Evolutionary conservation across 441 rosid species (phyloP).

Genomic region (Arabidopsis hybrid): DNA sequence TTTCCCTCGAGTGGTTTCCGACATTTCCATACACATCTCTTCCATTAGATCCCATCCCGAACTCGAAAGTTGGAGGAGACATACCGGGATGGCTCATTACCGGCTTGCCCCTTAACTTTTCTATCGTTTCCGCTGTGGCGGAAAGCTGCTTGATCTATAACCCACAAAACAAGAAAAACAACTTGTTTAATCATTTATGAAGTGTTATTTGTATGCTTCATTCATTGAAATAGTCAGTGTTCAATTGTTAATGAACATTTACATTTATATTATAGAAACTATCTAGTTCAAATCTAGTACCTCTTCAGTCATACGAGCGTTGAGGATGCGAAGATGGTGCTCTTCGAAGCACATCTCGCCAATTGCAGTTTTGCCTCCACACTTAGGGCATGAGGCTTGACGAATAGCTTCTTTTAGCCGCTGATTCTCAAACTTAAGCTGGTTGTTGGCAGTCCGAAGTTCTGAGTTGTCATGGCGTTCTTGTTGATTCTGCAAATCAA

Average conservation of each 20-base stretch:
- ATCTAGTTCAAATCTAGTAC: slow-evolving; percentile 42
- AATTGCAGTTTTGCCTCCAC: slow-evolving; percentile 78
- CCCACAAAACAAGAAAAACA: neutral
- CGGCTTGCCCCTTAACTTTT: slow-evolving; percentile 64
- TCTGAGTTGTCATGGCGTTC: slow-evolving; percentile 79
- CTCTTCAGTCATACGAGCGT: slow-evolving; percentile 75
- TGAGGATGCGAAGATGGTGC: slow-evolving; percentile 79
- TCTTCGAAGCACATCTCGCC: slow-evolving; percentile 88
- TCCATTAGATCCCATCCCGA: slow-evolving; percentile 52
- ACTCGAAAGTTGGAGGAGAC: slow-evolving; percentile 61
- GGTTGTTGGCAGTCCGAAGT: slow-evolving; percentile 70
- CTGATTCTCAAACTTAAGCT: slow-evolving; percentile 70
- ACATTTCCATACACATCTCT: slow-evolving; percentile 60
- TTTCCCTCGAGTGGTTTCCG: slow-evolving; percentile 55
- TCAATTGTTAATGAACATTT: neutral
- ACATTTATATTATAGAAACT: neutral
- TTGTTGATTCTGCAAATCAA: slow-evolving; percentile 61
- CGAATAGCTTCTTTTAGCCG: slow-evolving; percentile 62
- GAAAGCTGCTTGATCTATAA: slow-evolving; percentile 67
- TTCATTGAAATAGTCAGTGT: neutral
- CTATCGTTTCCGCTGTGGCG: slow-evolving; percentile 62
- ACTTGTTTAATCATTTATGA: neutral
- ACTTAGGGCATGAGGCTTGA: slow-evolving; percentile 74
- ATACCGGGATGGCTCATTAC: slow-evolving; percentile 55
- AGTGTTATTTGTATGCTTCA: neutral